A percentile compares a stretch with the other conserved stretches of the same genome.
Evolutionary conservation across 1,284 basidiomycete genomes (phyloP).

Genomic region (Melampsora larici-populina): DNA sequence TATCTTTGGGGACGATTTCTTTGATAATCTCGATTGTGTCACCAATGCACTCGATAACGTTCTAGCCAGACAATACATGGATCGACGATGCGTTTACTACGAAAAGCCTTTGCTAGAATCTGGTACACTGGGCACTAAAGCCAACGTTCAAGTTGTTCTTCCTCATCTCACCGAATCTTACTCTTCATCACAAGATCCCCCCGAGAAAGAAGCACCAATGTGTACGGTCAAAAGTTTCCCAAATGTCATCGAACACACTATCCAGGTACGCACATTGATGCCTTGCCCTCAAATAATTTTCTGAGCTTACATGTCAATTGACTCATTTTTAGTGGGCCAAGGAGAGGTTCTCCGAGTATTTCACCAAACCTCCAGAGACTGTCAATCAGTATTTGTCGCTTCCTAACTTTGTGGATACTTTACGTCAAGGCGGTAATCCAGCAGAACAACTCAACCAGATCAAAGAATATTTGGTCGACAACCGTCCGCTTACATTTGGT

Average conservation of each 20-base stretch:
- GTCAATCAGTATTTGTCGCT: conserved; percentile 97
- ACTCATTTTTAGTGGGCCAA: conserved; percentile 74
- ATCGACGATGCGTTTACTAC: conserved; percentile 96
- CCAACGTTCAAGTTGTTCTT: conserved; percentile 93
- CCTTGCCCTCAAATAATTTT: not conserved
- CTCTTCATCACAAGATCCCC: conserved; percentile 96
- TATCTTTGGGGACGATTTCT: conserved; percentile 86
- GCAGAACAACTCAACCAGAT: conserved; percentile 88
- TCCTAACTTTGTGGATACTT: conserved; percentile 88
- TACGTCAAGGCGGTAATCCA: conserved; percentile 84
- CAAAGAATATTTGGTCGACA: conserved; percentile 80
- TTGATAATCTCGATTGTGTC: conserved; percentile 81
- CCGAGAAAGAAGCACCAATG: conserved; percentile 94
- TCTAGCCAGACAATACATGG: conserved; percentile 92
- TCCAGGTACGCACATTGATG: conserved; percentile 53
- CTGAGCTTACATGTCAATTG: not conserved
- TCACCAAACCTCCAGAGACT: conserved; percentile 88
- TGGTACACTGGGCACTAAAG: conserved; percentile 97
- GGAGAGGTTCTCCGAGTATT: conserved; percentile 85
- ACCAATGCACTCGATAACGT: conserved; percentile 99
- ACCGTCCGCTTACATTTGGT: conserved; percentile 90
- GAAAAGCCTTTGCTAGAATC: conserved; percentile 95
- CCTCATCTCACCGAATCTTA: conserved; percentile 97
- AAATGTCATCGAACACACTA: conserved; percentile 97
- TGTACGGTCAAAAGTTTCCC: conserved; percentile 99